A percentile compares a stretch with the other conserved stretches of the same genome.
phyloP scores from a whole-genome alignment of 192 early-diverging fungal species.

The Cetraspora pellucida region DNA sequence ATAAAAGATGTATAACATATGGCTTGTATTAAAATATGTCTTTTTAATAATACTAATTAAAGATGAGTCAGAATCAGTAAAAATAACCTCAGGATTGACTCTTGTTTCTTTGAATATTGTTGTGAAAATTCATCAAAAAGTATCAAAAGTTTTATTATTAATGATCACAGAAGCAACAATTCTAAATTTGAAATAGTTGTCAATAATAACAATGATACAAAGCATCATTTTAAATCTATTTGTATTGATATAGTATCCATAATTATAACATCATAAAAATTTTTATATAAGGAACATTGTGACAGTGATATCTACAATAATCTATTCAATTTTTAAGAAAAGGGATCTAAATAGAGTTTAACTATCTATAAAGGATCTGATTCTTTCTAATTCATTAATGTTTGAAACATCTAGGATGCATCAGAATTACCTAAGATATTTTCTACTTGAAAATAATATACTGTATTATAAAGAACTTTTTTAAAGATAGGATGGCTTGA shows the following conservation, averaged over 20 bases:
- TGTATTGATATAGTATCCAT: neutral
- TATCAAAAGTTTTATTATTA: no score
- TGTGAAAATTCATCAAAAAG: no score
- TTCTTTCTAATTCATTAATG: neutral
- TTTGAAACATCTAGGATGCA: neutral
- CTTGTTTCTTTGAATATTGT: no score
- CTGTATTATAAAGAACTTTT: neutral
- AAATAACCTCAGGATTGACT: no score
- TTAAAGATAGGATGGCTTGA: no score
- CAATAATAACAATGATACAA: neutral
- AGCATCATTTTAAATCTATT: neutral
- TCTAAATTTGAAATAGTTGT: no score
- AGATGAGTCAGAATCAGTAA: no score
- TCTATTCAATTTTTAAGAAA: neutral
- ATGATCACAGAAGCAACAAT: no score
- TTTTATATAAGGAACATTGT: neutral
- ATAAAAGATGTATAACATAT: no score
- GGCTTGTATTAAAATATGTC: no score
- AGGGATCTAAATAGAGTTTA: neutral
- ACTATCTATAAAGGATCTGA: no score
- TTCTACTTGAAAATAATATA: neutral
- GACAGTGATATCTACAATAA: neutral
- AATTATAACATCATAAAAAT: neutral
- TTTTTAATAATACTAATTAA: no score
- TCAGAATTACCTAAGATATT: neutral